Conservation (phyloP, 2,329 filamentous ascomycete species). For the Macrophomina pseudophaseolina region DNA sequence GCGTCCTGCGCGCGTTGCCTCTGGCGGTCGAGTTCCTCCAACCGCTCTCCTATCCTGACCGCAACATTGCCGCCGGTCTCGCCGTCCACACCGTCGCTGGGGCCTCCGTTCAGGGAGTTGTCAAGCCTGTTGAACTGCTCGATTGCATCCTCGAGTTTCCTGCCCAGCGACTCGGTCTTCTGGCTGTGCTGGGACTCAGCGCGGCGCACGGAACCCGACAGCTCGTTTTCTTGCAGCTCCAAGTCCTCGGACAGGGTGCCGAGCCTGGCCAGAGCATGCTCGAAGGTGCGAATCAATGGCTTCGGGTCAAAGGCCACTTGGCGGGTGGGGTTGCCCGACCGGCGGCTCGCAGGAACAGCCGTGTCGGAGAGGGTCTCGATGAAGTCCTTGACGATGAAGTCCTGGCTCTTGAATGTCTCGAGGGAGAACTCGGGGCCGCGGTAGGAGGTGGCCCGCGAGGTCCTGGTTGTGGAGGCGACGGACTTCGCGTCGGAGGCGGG, state of each 20-base stretch:
- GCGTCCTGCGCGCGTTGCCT: slow-evolving; percentile 88
- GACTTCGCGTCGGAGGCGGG: slow-evolving; percentile 49
- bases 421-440: slow-evolving; percentile 83
- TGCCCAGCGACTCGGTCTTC: slow-evolving; percentile 84
- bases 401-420: slow-evolving; percentile 71
- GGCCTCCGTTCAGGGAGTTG: slow-evolving; percentile 72
- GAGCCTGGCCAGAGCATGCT: slow-evolving; percentile 73
- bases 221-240: slow-evolving; percentile 86
- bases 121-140: slow-evolving; percentile 91
- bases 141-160: slow-evolving; percentile 90
- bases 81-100: slow-evolving; percentile 56
- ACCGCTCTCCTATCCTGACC: slow-evolving; percentile 89
- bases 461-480: slow-evolving; percentile 46
- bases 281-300: slow-evolving; percentile 93
- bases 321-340: slow-evolving; percentile 63
- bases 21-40: slow-evolving; percentile 95
- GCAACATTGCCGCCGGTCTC: slow-evolving; percentile 81
- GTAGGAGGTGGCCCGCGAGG: slow-evolving; percentile 49
- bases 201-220: slow-evolving; percentile 84
- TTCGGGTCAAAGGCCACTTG: slow-evolving; percentile 83
- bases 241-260: slow-evolving; percentile 79
- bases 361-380: slow-evolving; percentile 90
- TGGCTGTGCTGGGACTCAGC: slow-evolving; percentile 92
- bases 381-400: slow-evolving; percentile 98
- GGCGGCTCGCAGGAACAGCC: slow-evolving; percentile 77